A percentile compares a stretch with the other conserved stretches of the same genome.
Evolutionary conservation across 73 alveolate species (phyloP).

Genomic region (Diophrys sp.): DNA sequence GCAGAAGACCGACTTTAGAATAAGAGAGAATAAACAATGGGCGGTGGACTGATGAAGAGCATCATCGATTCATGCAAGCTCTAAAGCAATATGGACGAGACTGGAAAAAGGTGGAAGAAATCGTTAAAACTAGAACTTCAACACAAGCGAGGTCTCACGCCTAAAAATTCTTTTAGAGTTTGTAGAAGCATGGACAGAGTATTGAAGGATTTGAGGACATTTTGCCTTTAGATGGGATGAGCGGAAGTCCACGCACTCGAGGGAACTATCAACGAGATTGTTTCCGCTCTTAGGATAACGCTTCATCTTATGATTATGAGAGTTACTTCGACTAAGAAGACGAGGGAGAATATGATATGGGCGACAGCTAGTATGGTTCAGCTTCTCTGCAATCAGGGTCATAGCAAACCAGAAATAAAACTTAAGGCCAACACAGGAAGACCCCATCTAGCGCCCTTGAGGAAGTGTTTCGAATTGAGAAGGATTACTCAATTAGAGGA

Average conservation of each 20-base stretch:
- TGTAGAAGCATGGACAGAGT: background rate
- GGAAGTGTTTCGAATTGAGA: background rate
- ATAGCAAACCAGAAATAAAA: too few relatives aligned
- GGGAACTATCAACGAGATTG: too few relatives aligned
- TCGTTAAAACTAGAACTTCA: slow-evolving; percentile 64
- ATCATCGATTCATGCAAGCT: slow-evolving; percentile 56
- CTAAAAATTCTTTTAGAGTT: slow-evolving; percentile 58
- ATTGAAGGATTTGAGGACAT: background rate
- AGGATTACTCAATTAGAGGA: slow-evolving; percentile 1
- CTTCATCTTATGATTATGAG: too few relatives aligned
- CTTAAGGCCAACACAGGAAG: background rate
- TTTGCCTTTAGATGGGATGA: background rate
- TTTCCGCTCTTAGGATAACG: too few relatives aligned
- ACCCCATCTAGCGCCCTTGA: background rate
- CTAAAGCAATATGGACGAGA: slow-evolving; percentile 63
- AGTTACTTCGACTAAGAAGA: too few relatives aligned
- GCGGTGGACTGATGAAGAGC: slow-evolving; percentile 78
- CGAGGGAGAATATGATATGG: too few relatives aligned
- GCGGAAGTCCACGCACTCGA: background rate
- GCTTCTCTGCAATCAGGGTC: too few relatives aligned
- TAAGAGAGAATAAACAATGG: slow-evolving; percentile 31
- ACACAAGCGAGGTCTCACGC: slow-evolving; percentile 82
- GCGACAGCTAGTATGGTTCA: too few relatives aligned
- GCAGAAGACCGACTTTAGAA: background rate
- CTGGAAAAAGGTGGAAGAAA: slow-evolving; percentile 66